Percentiles rank a stretch among this genome's conserved stretches.
Evolutionary conservation across 2,329 filamentous ascomycete species (phyloP).

Genomic region (Colletotrichum musicola): DNA sequence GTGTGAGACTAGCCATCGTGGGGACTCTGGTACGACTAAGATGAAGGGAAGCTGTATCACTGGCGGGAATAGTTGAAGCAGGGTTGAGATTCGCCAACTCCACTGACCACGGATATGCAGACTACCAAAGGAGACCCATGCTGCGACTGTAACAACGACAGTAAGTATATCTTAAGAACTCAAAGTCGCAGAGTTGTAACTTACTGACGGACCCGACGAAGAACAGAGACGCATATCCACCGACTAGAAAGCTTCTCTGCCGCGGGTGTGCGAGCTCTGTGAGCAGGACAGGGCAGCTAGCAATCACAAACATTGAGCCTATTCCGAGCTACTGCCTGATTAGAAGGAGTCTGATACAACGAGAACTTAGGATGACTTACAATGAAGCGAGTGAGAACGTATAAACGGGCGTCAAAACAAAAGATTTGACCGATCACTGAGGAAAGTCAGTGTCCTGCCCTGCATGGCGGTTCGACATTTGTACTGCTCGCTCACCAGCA

Average conservation of each 20-base stretch:
- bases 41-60: slow-evolving; percentile 53
- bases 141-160: neutral
- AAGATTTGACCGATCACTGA: slow-evolving; percentile 13
- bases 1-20: slow-evolving; percentile 60
- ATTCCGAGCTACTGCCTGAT: neutral
- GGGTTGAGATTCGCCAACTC: slow-evolving; percentile 59
- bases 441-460: neutral
- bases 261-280: slow-evolving; percentile 11
- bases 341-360: neutral
- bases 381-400: slow-evolving; percentile 11
- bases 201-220: slow-evolving; percentile 2
- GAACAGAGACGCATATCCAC: slow-evolving; percentile 3
- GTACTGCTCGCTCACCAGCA: neutral
- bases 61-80: slow-evolving; percentile 59
- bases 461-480: neutral
- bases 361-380: neutral
- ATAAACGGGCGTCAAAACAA: slow-evolving; percentile 2
- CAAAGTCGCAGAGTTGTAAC: neutral
- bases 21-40: slow-evolving; percentile 52
- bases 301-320: neutral
- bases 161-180: neutral
- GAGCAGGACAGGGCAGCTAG: slow-evolving; percentile 1
- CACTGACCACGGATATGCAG: slow-evolving; percentile 40
- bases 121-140: slow-evolving; percentile 15
- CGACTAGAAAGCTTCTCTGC: slow-evolving; percentile 7